Evolutionary conservation across 371 early-diverging fungal species (phyloP), one percentile per base, ranked within the genome.

Genomic region (Mortierella sp.): DNA sequence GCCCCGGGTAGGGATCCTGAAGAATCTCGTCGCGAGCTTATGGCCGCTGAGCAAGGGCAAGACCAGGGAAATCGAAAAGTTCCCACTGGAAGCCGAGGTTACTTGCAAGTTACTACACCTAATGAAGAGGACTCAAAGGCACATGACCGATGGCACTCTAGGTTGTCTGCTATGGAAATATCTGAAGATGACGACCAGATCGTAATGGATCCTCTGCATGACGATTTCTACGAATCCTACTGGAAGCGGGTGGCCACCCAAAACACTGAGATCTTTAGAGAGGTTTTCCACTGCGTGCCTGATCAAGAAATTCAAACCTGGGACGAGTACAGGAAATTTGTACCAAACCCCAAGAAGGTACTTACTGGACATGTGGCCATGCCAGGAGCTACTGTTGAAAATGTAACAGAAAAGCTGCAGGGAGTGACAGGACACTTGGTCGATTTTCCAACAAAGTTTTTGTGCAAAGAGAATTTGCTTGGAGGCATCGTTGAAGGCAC

Each of bases 271-370:
- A 83, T 91, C n/a, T 96, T 91, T 82, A 86, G 96, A 23, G 87
- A 92, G 6, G 87, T 96, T 7, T 97, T 97, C 84, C 89, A 87
- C 28, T 93, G 93, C 74, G 91, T 96, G 0, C 97, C 97, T 23
- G 97, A 97, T 71, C 92, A 97, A 66, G 63, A 29, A 77, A 73
- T 92, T 12, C 86, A 84, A 62, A 88, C 84, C 2, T 90, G 88
- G 84, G 88, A 88, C 6, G 83, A 89, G 26, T 91, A 91, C 74
- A 84, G 86, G 32, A 66, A 79, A 23, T 92, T 92, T 72, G 83
- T 90, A 6, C 89, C 90, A 3, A 82, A 89, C 56, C 54, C 86
- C 7, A 73, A 70, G 53, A 75, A 76, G 61, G 84, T 88, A 0
- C 79, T 83, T n/a, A 75, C 75, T 23, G 90, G 90, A 1, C 92